Conservation (phyloP, 345 rosid species). For the Rhodamnia argentea region DNA sequence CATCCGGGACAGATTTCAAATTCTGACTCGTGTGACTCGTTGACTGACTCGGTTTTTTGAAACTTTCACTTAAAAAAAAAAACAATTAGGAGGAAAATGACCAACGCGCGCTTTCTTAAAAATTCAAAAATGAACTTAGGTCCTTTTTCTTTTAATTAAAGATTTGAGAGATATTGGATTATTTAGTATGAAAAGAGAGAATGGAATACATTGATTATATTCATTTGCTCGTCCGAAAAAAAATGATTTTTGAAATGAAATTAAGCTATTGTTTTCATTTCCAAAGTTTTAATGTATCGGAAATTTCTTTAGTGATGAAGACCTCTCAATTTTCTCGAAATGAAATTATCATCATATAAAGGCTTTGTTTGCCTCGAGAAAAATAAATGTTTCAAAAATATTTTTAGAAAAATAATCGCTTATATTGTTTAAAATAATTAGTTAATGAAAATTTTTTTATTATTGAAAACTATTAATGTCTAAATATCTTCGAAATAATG, state of each 20-base stretch:
- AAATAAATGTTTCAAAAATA: too few species aligned
- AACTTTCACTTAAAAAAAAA: background rate
- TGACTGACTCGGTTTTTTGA: background rate
- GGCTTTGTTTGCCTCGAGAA: rapidly evolving
- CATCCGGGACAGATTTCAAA: background rate
- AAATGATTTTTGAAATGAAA: too few species aligned
- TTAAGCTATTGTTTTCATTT: background rate
- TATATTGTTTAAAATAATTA: too few species aligned
- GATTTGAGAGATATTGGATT: background rate
- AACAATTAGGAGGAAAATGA: background rate
- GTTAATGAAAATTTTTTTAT: too few species aligned
- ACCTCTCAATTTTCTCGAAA: background rate
- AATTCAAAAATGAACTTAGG: background rate
- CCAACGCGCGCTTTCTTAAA: background rate
- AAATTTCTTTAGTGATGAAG: too few species aligned
- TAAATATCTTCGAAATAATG: too few species aligned
- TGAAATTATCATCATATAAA: too few species aligned
- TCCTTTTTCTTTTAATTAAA: background rate
- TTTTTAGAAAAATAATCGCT: too few species aligned
- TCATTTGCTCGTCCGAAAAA: background rate
- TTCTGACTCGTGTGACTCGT: background rate
- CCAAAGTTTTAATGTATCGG: background rate
- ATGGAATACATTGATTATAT: background rate
- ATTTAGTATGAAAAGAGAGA: background rate
- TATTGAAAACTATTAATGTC: too few species aligned